Evolutionary conservation across 75 land plant species (phyloP), one percentile per base, ranked within the genome.

Genomic region (Pinus tabuliformis): DNA sequence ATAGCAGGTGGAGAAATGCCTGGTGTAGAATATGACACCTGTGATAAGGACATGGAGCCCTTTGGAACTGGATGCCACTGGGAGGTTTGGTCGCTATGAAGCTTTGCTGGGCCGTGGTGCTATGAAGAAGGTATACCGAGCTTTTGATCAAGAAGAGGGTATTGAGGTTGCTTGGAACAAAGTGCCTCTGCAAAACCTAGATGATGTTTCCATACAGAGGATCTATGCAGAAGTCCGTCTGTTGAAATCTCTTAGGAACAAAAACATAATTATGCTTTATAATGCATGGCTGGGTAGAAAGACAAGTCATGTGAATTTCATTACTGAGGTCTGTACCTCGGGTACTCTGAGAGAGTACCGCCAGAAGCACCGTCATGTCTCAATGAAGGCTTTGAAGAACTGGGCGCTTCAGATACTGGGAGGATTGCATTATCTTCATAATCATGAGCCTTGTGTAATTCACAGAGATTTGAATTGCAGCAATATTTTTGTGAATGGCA

Each of bases 101-200:
- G 91, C 91, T 49, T 83, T 91, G 1, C 77, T 93, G 0, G 95
- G 95, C 56, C 36, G 75, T 2, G 95, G 95, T 7, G 89, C 93
- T 1, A 81, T 83, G 66, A 93, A 93, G 78, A 89, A 81, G 30
- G 95, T 93, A 16, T 93, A 91, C 85, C 58, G 92, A 12, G 95
- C 82, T 6, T 93, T 91, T 74, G 93, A 93, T 70, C 83, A 89
- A 72, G 85, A 83, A 59, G 91, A 93, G 49, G 94, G 95, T 3
- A 86, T 81, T 68, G 95, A 93, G 70, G 91, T 93, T 24, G 95
- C 95, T 7, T 93, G 95, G 56, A 93, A 93, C 76, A 86, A 93
- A 74, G 90, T 90, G 17, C 77, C 77, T 15, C 72, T 86, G 11
- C 64, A 83, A 49, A 72, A 22, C 36, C 79, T 88, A 21, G 66